Conservation (phyloP, 139 green algal genomes). For the Chlamydomonas sp. region DNA sequence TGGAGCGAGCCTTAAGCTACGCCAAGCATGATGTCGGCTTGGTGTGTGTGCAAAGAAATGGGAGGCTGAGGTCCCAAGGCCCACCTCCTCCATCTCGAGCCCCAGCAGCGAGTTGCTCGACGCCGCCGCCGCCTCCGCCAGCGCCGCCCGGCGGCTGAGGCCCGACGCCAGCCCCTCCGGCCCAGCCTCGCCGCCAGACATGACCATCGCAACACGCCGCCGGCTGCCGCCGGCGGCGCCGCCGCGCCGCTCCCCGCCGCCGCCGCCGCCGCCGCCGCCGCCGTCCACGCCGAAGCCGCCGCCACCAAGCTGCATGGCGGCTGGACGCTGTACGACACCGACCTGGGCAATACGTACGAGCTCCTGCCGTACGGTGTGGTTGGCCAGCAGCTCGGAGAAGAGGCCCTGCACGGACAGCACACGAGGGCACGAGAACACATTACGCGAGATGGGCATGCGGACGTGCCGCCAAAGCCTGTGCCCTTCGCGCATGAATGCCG, state of each 20-base stretch:
- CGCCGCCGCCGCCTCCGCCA: not conserved
- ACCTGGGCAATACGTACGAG: not conserved
- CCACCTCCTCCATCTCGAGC: slow-evolving; percentile 24
- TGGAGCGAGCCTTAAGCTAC: no score
- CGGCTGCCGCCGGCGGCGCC: not conserved
- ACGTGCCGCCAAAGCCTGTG: no score
- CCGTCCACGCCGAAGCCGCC: no score
- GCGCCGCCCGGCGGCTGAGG: not conserved
- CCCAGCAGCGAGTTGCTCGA: not conserved
- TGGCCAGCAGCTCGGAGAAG: not conserved
- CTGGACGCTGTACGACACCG: no score
- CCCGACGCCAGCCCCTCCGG: not conserved
- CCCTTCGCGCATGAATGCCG: no score
- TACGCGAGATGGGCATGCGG: no score
- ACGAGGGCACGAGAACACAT: no score
- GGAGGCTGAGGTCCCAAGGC: not conserved
- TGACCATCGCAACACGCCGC: not conserved
- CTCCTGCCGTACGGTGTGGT: not conserved
- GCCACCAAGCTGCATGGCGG: no score
- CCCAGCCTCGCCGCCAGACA: not conserved
- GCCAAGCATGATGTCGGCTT: not conserved
- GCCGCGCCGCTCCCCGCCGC: not conserved
- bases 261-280: not conserved
- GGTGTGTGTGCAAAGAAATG: not conserved
- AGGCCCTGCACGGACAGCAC: not conserved